Conservation (phyloP, 176 grass and related monocot genomes). For the Carex pumila region DNA sequence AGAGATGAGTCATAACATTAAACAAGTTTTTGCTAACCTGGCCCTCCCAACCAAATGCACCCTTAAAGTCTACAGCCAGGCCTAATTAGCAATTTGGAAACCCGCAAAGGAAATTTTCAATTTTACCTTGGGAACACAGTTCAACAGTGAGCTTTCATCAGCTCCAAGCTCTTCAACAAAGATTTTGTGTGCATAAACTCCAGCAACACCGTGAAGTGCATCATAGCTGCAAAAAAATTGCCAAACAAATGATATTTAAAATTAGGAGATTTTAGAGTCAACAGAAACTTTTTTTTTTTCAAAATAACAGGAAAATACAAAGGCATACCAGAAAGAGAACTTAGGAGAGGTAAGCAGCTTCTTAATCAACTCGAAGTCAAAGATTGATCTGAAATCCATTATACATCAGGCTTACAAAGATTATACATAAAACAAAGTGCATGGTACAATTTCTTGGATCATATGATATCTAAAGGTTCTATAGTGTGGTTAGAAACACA, state of each 20-base stretch:
- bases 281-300: not conserved
- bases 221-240: slow-evolving; percentile 56
- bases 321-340: slow-evolving; percentile 86
- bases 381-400: slow-evolving; percentile 55
- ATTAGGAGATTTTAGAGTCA: not conserved
- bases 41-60: no score
- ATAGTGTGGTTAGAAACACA: not conserved
- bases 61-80: not conserved
- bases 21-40: not conserved
- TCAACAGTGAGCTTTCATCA: slow-evolving; percentile 79
- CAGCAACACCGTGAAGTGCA: slow-evolving; percentile 94
- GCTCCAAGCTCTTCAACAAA: slow-evolving; percentile 98
- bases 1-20: not conserved
- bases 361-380: slow-evolving; percentile 78
- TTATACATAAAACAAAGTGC: not conserved
- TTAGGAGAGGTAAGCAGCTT: slow-evolving; percentile 81
- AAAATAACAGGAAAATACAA: not conserved
- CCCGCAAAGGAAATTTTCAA: not conserved
- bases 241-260: slow-evolving; percentile 24
- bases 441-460: not conserved
- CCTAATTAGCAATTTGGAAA: not conserved
- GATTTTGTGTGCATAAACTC: slow-evolving; percentile 73
- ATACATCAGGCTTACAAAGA: slow-evolving; percentile 11
- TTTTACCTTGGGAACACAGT: slow-evolving; percentile 83
- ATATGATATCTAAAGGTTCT: not conserved